These are phyloP conservation scores for Glaciozyma martinii DNA, from an alignment of 768 basidiomycete genomes.

Conservation along the genomic window DNA sequence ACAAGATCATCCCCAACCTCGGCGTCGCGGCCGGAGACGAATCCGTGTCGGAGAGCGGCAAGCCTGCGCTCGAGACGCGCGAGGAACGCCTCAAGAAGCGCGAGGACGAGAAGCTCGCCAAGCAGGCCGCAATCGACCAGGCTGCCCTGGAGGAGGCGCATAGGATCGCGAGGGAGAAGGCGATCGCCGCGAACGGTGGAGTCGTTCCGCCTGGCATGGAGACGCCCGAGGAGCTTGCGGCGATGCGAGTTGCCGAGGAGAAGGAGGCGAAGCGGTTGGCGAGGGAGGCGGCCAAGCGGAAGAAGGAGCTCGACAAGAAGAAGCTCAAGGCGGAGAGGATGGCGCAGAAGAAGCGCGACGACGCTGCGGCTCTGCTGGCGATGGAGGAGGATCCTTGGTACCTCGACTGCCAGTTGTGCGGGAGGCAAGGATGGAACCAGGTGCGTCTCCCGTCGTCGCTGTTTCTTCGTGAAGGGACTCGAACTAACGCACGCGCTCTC, in stretches of 20 bases:
- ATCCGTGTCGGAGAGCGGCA: neutral
- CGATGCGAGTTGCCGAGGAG: conserved; percentile 1
- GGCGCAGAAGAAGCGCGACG: conserved; percentile 3
- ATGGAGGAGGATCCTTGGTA: conserved; percentile 38
- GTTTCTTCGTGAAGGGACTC: too few relatives aligned
- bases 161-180: conserved; percentile 52
- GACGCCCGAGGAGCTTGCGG: conserved; percentile 14
- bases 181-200: conserved; percentile 44
- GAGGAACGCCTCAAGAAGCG: conserved; percentile 24
- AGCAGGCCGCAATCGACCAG: conserved; percentile 47
- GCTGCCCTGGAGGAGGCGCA: conserved; percentile 42
- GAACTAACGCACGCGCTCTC: neutral
- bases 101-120: conserved; percentile 21
- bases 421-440: conserved; percentile 39
- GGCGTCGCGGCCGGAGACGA: neutral
- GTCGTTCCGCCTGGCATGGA: conserved; percentile 17
- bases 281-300: conserved; percentile 4
- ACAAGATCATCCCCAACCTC: neutral
- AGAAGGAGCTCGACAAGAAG: conserved; percentile 17
- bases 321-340: conserved; percentile 20
- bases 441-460: conserved; percentile 33
- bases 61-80: conserved; percentile 6
- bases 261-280: conserved; percentile 6
- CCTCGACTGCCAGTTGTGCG: conserved; percentile 40
- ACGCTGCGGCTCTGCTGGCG: neutral